These are phyloP conservation scores for Tetradesmus obliquus DNA, from an alignment of 139 green algal genomes.

Conservation along the genomic window DNA sequence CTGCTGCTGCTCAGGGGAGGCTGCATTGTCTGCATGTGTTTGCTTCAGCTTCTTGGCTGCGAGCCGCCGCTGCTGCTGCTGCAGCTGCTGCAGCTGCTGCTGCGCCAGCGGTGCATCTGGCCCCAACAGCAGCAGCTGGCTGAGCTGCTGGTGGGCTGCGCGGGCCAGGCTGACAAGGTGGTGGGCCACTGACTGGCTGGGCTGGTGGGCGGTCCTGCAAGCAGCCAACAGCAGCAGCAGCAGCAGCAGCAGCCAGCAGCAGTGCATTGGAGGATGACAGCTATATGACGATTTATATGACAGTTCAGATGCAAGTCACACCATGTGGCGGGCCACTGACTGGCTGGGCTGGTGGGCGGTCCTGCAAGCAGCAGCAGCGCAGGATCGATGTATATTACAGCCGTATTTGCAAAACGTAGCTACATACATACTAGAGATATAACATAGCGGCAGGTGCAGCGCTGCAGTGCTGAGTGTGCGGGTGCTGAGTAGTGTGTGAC, in stretches of 20 bases:
- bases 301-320: constrained; percentile 1
- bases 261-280: background rate
- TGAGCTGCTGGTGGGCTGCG: background rate
- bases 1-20: background rate
- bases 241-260: background rate
- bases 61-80: background rate
- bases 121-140: constrained; percentile 26
- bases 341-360: constrained; percentile 28
- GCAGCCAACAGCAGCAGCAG: background rate
- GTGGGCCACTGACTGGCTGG: background rate
- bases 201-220: constrained; percentile 43
- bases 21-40: background rate
- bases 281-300: too few species aligned
- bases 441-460: too few species aligned
- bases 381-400: too few species aligned
- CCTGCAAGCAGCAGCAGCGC: constrained; percentile 22
- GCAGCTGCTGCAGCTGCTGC: constrained; percentile 26
- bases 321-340: constrained; percentile 12
- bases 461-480: too few species aligned
- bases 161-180: constrained; percentile 42
- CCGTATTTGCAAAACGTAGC: too few species aligned
- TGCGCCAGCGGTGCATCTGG: constrained; percentile 23
- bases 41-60: background rate
- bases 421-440: too few species aligned
- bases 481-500: too few species aligned